Percentiles rank a stretch among this genome's conserved stretches.
Conservation (phyloP, 2,329 filamentous ascomycete species). For the Arthroderma sp. region DNA sequence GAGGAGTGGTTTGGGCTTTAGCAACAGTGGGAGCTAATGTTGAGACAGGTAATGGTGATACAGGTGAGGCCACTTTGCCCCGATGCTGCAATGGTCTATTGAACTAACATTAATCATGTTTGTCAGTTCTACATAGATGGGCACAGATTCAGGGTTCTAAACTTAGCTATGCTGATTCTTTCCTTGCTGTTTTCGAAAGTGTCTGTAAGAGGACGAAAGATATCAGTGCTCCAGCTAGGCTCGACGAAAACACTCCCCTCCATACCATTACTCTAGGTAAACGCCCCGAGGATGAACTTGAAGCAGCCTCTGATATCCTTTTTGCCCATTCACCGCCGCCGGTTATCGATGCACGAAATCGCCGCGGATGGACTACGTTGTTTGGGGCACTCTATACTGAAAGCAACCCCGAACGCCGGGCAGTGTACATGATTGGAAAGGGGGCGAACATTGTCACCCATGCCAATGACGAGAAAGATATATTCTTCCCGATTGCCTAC, state of each 20-base stretch:
- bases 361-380: slow-evolving; percentile 16
- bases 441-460: slow-evolving; percentile 15
- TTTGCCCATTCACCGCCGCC: slow-evolving; percentile 12
- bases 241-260: slow-evolving; percentile 18
- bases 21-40: slow-evolving; percentile 15
- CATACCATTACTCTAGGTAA: slow-evolving; percentile 17
- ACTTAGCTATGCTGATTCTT: slow-evolving; percentile 18
- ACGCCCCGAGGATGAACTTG: slow-evolving; percentile 19
- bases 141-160: slow-evolving; percentile 12
- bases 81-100: background rate
- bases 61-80: slow-evolving; percentile 1
- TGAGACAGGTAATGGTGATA: slow-evolving; percentile 12
- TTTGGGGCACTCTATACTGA: slow-evolving; percentile 16
- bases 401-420: slow-evolving; percentile 13
- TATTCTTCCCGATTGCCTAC: slow-evolving; percentile 17
- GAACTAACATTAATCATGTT: background rate
- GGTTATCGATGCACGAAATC: slow-evolving; percentile 16
- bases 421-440: slow-evolving; percentile 15
- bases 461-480: slow-evolving; percentile 14
- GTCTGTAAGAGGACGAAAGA: slow-evolving; percentile 14
- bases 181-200: slow-evolving; percentile 14
- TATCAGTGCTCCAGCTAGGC: slow-evolving; percentile 15
- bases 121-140: slow-evolving; percentile 19
- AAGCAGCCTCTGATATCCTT: slow-evolving; percentile 17
- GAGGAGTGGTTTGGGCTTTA: slow-evolving; percentile 18